A percentile compares a stretch with the other conserved stretches of the same genome.
These are phyloP conservation scores for Ophiostoma sp. DNA, from an alignment of 2,329 filamentous ascomycete genomes.

Conservation along the genomic window DNA sequence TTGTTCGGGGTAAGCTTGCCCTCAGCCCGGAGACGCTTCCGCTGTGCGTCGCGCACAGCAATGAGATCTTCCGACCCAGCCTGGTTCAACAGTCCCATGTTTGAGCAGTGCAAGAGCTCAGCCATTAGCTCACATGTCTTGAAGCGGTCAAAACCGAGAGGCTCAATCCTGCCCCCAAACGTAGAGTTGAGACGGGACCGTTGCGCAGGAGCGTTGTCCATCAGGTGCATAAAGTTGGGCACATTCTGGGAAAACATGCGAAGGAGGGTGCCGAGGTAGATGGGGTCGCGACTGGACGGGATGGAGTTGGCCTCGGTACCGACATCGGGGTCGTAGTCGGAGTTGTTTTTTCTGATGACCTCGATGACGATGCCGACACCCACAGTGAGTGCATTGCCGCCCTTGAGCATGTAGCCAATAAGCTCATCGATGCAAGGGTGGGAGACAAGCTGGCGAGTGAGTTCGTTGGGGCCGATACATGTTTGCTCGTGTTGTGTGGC, in stretches of 20 bases:
- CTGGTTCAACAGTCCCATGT: slow-evolving; percentile 95
- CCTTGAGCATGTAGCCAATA: slow-evolving; percentile 86
- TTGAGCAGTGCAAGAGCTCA: slow-evolving; percentile 93
- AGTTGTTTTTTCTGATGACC: slow-evolving; percentile 98
- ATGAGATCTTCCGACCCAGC: slow-evolving; percentile 84
- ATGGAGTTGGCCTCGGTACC: slow-evolving; percentile 71
- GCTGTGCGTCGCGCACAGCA: slow-evolving; percentile 69
- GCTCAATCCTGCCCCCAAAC: slow-evolving; percentile 86
- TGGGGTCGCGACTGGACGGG: slow-evolving; percentile 83
- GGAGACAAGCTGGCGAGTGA: slow-evolving; percentile 91
- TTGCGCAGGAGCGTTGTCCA: slow-evolving; percentile 70
- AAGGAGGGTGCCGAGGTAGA: slow-evolving; percentile 87
- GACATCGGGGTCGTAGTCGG: slow-evolving; percentile 93
- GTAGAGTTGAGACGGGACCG: slow-evolving; percentile 75
- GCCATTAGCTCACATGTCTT: slow-evolving; percentile 99
- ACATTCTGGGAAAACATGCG: slow-evolving; percentile 86
- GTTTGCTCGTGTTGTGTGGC: slow-evolving; percentile 96
- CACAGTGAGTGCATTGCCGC: slow-evolving; percentile 90
- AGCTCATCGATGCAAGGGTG: slow-evolving; percentile 74
- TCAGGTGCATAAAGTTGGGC: slow-evolving; percentile 86
- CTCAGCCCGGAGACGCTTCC: slow-evolving; percentile 71
- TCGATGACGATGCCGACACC: slow-evolving; percentile 97
- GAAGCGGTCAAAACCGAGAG: slow-evolving; percentile 93
- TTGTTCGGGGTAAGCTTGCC: slow-evolving; percentile 59
- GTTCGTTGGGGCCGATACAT: slow-evolving; percentile 96